Evolutionary conservation across 2,329 filamentous ascomycete species (phyloP).

Genomic region (Ceratocystis alfenasii): DNA sequence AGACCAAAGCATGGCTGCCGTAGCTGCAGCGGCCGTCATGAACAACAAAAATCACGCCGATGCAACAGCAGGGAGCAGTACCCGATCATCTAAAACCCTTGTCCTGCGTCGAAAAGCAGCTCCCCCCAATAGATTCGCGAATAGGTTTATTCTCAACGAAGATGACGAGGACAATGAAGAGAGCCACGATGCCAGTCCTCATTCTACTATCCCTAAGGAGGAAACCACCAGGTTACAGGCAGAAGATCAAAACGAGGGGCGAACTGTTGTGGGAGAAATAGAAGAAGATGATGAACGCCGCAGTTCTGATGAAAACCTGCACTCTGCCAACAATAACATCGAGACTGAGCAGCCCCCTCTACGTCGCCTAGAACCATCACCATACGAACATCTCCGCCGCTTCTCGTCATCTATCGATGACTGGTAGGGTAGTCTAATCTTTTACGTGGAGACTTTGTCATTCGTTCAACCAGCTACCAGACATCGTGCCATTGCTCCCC

Average conservation of each 20-base stretch:
- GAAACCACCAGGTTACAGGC: background rate
- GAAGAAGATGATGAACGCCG: background rate
- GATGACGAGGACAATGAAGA: background rate
- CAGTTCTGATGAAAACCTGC: background rate
- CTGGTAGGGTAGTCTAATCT: background rate
- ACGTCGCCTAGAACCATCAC: background rate
- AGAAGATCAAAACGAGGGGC: background rate
- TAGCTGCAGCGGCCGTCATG: background rate
- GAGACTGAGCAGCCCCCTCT: background rate
- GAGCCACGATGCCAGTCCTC: background rate
- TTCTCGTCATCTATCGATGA: background rate
- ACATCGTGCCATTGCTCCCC: no score
- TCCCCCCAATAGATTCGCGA: background rate
- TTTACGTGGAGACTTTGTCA: background rate
- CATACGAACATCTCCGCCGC: background rate
- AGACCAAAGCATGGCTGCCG: slow-evolving; percentile 6
- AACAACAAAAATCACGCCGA: background rate
- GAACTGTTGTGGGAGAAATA: background rate
- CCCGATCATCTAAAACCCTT: background rate
- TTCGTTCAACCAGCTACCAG: no score
- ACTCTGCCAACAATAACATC: background rate
- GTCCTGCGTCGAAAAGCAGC: background rate
- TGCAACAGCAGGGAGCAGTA: background rate
- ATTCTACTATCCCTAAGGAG: background rate
- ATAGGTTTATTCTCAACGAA: background rate